Evolutionary conservation across 192 early-diverging fungal species (phyloP).

Genomic region (Coemansia sp.): DNA sequence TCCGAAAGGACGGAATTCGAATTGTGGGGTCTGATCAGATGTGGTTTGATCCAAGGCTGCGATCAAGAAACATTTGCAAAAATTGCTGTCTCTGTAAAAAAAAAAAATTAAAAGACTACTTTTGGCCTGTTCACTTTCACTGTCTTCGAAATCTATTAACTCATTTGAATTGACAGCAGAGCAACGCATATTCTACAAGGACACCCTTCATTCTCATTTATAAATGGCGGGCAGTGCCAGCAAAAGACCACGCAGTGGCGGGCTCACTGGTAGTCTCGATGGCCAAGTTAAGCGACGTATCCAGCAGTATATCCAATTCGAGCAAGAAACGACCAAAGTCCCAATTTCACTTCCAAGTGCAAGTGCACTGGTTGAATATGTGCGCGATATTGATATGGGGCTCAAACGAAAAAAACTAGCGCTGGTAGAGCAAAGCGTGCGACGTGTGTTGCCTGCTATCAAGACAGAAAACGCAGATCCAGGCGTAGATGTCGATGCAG

Average conservation of each 20-base stretch:
- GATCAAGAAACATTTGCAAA: too few relatives aligned
- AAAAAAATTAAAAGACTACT: background rate
- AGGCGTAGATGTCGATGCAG: background rate
- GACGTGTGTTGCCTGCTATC: constrained; percentile 29
- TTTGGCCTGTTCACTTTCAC: too few relatives aligned
- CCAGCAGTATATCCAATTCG: constrained; percentile 17
- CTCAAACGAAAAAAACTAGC: constrained; percentile 20
- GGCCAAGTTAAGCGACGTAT: constrained; percentile 24
- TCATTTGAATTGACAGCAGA: too few relatives aligned
- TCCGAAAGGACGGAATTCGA: too few relatives aligned
- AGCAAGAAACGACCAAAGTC: constrained; percentile 16
- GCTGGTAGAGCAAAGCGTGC: constrained; percentile 35
- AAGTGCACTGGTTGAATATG: constrained; percentile 28
- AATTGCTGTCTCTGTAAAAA: background rate
- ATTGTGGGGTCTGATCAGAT: background rate
- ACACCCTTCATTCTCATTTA: background rate
- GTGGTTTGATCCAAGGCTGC: background rate
- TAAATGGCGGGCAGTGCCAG: constrained; percentile 29
- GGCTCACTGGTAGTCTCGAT: constrained; percentile 30
- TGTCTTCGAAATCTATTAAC: too few relatives aligned
- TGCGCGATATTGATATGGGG: constrained; percentile 22
- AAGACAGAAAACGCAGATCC: background rate
- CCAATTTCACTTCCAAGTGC: constrained; percentile 19
- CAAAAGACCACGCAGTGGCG: constrained; percentile 32
- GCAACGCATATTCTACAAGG: too few relatives aligned